A percentile compares a stretch with the other conserved stretches of the same genome.
Conservation (phyloP, 2,329 filamentous ascomycete species). For the Rhexocercosporidium sp. region DNA sequence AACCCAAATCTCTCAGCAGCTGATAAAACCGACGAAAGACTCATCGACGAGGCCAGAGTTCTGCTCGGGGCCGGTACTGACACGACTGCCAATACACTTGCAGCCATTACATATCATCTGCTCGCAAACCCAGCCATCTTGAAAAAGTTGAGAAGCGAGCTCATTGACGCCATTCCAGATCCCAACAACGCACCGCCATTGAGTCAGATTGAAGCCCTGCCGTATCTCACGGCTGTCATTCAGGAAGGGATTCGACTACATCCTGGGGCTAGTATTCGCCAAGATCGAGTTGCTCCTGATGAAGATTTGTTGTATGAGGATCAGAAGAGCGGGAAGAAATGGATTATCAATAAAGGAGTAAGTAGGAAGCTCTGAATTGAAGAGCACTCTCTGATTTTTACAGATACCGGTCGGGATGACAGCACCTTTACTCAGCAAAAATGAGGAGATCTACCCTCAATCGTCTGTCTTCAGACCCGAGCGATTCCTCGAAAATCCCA, state of each 20-base stretch:
- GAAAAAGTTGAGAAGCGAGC: slow-evolving; percentile 16
- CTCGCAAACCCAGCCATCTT: slow-evolving; percentile 19
- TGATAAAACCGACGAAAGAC: not conserved
- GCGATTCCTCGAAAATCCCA: slow-evolving; percentile 6
- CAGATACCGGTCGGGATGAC: slow-evolving; percentile 9
- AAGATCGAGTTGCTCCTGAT: slow-evolving; percentile 20
- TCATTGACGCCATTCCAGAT: not conserved
- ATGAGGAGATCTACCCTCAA: not conserved
- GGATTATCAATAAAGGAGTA: not conserved
- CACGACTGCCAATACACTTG: slow-evolving; percentile 19
- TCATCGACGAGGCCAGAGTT: slow-evolving; percentile 19
- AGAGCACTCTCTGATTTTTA: not conserved
- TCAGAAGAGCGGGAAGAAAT: not conserved
- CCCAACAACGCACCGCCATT: not conserved
- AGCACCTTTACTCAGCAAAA: not conserved
- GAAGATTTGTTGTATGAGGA: slow-evolving; percentile 37
- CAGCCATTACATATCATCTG: slow-evolving; percentile 20
- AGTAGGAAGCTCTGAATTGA: not conserved
- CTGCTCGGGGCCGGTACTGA: slow-evolving; percentile 21
- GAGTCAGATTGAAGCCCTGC: slow-evolving; percentile 43
- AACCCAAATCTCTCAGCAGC: not conserved
- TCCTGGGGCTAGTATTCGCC: slow-evolving; percentile 33
- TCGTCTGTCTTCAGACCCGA: slow-evolving; percentile 6
- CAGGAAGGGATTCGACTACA: slow-evolving; percentile 47
- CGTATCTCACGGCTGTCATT: slow-evolving; percentile 47